These are phyloP conservation scores for Glycine tomentella DNA, from an alignment of 306 rosid genomes.

Conservation along the genomic window DNA sequence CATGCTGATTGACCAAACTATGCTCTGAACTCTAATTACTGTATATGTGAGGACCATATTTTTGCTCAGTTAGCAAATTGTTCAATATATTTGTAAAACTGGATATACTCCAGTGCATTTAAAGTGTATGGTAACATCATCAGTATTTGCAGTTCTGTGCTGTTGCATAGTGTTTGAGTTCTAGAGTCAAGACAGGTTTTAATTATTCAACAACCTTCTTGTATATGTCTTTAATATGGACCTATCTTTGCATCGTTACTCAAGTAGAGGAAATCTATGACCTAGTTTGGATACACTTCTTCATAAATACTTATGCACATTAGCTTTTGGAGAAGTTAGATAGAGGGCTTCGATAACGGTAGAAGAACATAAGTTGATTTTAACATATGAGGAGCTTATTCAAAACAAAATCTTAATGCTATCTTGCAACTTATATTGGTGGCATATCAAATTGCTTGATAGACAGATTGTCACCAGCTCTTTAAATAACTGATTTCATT, in stretches of 20 bases:
- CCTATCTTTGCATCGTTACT: constrained; percentile 2
- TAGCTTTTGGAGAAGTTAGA: neutral
- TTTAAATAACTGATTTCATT: neutral
- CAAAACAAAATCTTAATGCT: neutral
- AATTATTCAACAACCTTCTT: no score
- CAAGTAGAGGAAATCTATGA: neutral
- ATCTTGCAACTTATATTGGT: neutral
- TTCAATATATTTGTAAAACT: neutral
- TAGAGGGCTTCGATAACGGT: neutral
- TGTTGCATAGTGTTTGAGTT: no score
- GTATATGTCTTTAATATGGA: neutral
- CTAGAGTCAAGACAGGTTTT: no score
- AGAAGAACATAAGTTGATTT: neutral
- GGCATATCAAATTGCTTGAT: constrained; percentile 26
- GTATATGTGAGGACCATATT: neutral
- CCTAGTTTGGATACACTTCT: neutral
- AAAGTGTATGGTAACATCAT: neutral
- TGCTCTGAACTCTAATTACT: neutral
- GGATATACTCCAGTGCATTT: constrained; percentile 11
- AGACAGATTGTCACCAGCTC: neutral
- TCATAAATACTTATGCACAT: neutral
- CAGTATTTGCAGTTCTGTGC: no score
- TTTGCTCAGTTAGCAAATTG: no score
- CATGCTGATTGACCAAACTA: constrained; percentile 22
- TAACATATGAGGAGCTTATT: neutral